These are phyloP conservation scores for Hypoxylon sp. DNA, from an alignment of 2,329 filamentous ascomycete species.

Conservation along the genomic window DNA sequence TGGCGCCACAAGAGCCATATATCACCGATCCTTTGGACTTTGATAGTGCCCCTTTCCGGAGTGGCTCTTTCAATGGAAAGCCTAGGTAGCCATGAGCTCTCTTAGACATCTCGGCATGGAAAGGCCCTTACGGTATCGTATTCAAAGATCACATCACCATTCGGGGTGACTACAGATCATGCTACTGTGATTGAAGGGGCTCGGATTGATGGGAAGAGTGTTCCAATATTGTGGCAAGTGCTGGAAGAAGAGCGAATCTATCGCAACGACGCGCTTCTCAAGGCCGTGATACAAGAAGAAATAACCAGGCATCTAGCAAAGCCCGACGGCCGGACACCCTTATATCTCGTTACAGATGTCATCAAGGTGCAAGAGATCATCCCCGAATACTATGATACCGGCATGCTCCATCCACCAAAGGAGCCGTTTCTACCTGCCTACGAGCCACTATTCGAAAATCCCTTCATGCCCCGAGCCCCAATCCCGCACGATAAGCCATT, in stretches of 20 bases:
- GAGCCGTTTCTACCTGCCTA: not conserved
- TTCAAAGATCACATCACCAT: not conserved
- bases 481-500: not conserved
- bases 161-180: not conserved
- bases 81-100: slow-evolving; percentile 1
- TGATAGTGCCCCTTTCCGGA: not conserved
- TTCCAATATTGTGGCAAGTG: not conserved
- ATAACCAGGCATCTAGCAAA: slow-evolving; percentile 1
- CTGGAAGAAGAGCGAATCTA: not conserved
- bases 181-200: not conserved
- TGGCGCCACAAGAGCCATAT: not conserved
- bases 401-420: not conserved
- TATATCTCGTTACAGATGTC: slow-evolving; percentile 1
- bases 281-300: not conserved
- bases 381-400: slow-evolving; percentile 1
- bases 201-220: slow-evolving; percentile 2
- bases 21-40: slow-evolving; percentile 1
- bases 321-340: not conserved
- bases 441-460: not conserved
- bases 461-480: not conserved
- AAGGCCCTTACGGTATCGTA: not conserved
- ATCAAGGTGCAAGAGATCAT: slow-evolving; percentile 2
- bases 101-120: not conserved
- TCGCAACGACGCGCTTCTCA: not conserved
- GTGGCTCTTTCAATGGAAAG: not conserved